These are phyloP conservation scores for Fusarium sp. DNA, from an alignment of 2,329 filamentous ascomycete genomes.

Conservation along the genomic window DNA sequence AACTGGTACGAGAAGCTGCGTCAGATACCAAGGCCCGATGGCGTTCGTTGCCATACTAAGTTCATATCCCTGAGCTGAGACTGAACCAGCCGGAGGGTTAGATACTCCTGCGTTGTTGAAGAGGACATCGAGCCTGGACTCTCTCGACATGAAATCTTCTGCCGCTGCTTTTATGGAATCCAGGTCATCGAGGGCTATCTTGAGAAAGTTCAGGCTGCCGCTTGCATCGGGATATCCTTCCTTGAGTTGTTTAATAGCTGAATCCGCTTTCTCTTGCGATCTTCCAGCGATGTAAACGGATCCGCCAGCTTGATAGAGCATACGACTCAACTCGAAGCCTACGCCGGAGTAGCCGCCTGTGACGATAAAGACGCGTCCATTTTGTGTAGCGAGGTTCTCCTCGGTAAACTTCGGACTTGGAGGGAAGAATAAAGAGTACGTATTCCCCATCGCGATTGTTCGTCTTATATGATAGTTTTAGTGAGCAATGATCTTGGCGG, in stretches of 20 bases:
- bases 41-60: conserved; percentile 30
- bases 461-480: no score
- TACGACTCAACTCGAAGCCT: conserved; percentile 20
- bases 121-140: conserved; percentile 17
- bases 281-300: conserved; percentile 31
- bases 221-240: neutral
- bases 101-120: conserved; percentile 35
- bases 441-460: conserved; percentile 1
- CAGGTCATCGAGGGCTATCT: conserved; percentile 18
- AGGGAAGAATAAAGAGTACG: conserved; percentile 9
- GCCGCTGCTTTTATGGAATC: conserved; percentile 3
- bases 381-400: neutral
- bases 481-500: neutral
- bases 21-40: conserved; percentile 26
- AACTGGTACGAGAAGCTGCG: conserved; percentile 16
- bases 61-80: conserved; percentile 26
- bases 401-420: conserved; percentile 7
- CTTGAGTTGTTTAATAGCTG: neutral
- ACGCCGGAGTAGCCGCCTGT: conserved; percentile 33
- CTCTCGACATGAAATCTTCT: conserved; percentile 6
- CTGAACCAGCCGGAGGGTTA: conserved; percentile 15
- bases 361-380: conserved; percentile 15
- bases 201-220: conserved; percentile 9
- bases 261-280: conserved; percentile 1
- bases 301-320: conserved; percentile 17